A percentile compares a stretch with the other conserved stretches of the same genome.
phyloP scores from a whole-genome alignment of 1,284 basidiomycete genomes.

The Ganoderma multipileum region DNA sequence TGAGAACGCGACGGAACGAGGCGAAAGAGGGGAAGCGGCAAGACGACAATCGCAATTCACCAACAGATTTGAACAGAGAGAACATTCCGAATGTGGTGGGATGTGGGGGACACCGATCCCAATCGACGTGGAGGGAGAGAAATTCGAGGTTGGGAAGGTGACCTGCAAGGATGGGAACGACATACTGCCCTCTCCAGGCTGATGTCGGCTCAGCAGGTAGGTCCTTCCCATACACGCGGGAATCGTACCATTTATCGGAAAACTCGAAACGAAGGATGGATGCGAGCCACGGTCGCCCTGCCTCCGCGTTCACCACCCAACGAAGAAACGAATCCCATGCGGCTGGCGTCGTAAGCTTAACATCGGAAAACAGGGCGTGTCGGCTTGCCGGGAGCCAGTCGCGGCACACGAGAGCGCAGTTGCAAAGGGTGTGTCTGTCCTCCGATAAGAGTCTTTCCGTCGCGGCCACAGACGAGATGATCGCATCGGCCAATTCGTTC shows the following conservation, averaged over 20 bases:
- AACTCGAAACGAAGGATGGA: neutral
- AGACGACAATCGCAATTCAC: neutral
- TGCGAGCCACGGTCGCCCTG: neutral
- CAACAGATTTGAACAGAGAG: neutral
- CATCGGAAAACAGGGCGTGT: neutral
- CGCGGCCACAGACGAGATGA: neutral
- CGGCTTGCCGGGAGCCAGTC: neutral
- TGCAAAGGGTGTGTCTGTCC: neutral
- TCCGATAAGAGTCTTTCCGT: too few relatives aligned
- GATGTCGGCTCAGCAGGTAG: neutral
- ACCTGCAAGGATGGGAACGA: neutral
- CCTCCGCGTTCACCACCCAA: neutral
- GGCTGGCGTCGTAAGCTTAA: neutral
- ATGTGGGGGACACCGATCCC: neutral
- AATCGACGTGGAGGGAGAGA: neutral
- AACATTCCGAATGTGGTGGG: neutral
- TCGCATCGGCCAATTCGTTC: neutral
- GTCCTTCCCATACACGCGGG: neutral
- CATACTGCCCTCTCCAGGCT: neutral
- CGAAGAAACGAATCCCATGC: neutral
- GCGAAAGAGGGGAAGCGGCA: neutral
- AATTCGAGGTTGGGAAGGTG: neutral
- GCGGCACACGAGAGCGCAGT: neutral
- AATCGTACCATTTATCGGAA: neutral
- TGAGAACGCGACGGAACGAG: neutral